phyloP scores from a whole-genome alignment of 228 moss, liverwort and hornwort species.

The Sphagnum fallax region DNA sequence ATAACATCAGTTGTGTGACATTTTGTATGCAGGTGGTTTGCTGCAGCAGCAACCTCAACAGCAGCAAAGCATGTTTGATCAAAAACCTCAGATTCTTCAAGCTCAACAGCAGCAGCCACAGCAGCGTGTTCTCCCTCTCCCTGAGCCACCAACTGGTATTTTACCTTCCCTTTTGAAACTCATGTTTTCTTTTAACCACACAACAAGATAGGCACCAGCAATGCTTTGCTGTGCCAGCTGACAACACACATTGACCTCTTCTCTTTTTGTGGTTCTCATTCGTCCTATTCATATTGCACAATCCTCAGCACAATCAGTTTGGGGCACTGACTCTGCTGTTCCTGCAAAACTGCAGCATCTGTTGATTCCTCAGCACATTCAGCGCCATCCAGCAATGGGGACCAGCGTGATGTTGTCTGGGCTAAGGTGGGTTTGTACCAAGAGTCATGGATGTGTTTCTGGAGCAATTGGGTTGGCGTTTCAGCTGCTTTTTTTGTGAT shows the following conservation, averaged over 20 bases:
- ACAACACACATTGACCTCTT: too few species aligned
- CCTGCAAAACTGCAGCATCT: conserved; percentile 22
- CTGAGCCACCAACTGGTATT: conserved; percentile 45
- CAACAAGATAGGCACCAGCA: too few species aligned
- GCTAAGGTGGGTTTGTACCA: conserved; percentile 23
- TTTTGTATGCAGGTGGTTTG: background rate
- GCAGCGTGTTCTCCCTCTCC: conserved; percentile 22
- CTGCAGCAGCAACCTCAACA: conserved; percentile 14
- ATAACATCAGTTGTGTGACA: too few species aligned
- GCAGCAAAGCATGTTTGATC: conserved; percentile 10
- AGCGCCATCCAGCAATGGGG: conserved; percentile 17
- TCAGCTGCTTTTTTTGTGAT: background rate
- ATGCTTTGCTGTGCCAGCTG: too few species aligned
- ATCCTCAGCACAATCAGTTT: too few species aligned
- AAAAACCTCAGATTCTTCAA: background rate
- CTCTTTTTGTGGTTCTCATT: too few species aligned
- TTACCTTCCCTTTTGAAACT: background rate
- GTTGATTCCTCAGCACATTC: conserved; percentile 45
- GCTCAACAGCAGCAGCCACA: conserved; percentile 35
- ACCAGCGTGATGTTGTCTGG: conserved; percentile 58
- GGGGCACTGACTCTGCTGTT: background rate
- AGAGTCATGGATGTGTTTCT: too few species aligned
- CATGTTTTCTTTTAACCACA: background rate
- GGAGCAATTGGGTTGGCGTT: background rate
- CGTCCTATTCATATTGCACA: too few species aligned